Base-by-base conservation (phyloP, 768 basidiomycete genomes). In the Kockovaella imperatae region DNA sequence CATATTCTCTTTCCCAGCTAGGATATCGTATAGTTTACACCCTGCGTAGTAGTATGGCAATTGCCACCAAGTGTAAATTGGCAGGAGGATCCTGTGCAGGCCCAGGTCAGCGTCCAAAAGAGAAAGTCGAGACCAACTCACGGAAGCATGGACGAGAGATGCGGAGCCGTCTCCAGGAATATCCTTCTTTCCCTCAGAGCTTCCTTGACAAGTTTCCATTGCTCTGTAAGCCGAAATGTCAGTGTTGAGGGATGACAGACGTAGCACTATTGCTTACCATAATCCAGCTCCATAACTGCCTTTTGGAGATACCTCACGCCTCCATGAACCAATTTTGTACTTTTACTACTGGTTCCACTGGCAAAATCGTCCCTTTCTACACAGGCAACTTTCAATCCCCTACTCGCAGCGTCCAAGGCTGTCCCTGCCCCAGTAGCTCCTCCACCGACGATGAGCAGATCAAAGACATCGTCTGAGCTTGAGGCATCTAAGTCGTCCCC, bases 271-370 rank as follows among this genome's bases (percentile, higher is more conserved):
- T 8, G 91, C 68, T 91, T 88, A 65, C 89, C 89, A 61, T 93
- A 95, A 67, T 97, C 93, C 53, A 95, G 80, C 61, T 93, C 91
- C 62, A 91, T 80, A 29, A 96, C 79, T 3, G 93, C 93, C 67
- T 97, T 99, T 64, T 99, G 93, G 10, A 99, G 80, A 71, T 99
- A 99, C 1, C 93, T 81, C 2, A 97, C 93, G 31, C 93, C 93
- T 14, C 93, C 93, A 73, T 99, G 95, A 0, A 99, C 93, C 44
- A 99, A 83, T 70, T 99, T 97, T 1, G 95, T 97, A 6, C 88
- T 90, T 67, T 97, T 97, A 5, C 88, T 93, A 0, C 88, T 93
- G 0, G 93, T 95, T 15, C 91, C 91, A 20, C 86, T 79, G 59
- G 82, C 80, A 55, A 93, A 99, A 68, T 99, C 93, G 55, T 87